phyloP scores from a whole-genome alignment of 805 yeast species.

The Diddensiella santjacobensis region DNA sequence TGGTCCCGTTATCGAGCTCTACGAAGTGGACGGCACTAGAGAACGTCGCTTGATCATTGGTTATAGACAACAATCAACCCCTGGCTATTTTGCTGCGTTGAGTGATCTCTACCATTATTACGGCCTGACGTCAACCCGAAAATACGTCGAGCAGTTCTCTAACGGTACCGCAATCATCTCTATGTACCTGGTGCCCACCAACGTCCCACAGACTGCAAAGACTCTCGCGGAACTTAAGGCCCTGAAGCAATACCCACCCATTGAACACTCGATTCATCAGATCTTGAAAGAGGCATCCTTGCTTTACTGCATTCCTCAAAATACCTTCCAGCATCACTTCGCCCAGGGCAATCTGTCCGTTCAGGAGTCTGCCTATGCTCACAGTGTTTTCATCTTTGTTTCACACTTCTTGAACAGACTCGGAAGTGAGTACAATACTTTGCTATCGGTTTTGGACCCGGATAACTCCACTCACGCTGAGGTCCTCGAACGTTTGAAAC shows the following conservation, averaged over 20 bases:
- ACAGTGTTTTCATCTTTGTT: conserved; percentile 86
- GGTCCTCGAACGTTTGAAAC: conserved; percentile 73
- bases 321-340: conserved; percentile 70
- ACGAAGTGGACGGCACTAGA: conserved; percentile 69
- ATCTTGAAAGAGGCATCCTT: conserved; percentile 91
- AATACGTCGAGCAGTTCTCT: conserved; percentile 90
- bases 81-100: conserved; percentile 83
- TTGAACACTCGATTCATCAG: conserved; percentile 79
- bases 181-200: conserved; percentile 69
- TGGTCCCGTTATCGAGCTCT: conserved; percentile 91
- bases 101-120: conserved; percentile 85
- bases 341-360: conserved; percentile 75
- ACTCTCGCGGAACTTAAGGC: conserved; percentile 30
- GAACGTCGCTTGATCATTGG: conserved; percentile 90
- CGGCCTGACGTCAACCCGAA: conserved; percentile 76
- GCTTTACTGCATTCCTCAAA: conserved; percentile 85
- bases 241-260: conserved; percentile 39
- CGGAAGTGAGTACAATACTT: conserved; percentile 80
- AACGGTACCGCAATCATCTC: conserved; percentile 86
- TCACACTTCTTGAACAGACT: conserved; percentile 92
- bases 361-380: conserved; percentile 93
- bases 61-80: conserved; percentile 76
- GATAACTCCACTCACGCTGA: conserved; percentile 67
- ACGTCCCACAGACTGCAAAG: conserved; percentile 41
- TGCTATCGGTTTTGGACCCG: conserved; percentile 60